Conservation (phyloP, 257 asterid genomes). For the Schizonepeta tenuifolia region DNA sequence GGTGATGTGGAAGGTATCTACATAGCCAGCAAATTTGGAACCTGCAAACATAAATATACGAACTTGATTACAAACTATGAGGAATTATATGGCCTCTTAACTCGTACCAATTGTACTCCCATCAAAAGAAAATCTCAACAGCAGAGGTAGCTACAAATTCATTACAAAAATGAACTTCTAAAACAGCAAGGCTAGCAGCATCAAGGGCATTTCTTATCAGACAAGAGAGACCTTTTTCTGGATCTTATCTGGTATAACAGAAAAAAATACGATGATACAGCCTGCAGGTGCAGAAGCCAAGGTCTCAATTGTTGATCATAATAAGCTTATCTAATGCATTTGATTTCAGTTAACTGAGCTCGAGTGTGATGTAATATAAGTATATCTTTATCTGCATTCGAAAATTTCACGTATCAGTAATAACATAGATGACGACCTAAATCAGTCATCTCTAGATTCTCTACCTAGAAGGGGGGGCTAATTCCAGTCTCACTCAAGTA, state of each 20-base stretch:
- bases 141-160: slow-evolving; percentile 9
- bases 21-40: slow-evolving; percentile 91
- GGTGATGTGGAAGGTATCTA: slow-evolving; percentile 81
- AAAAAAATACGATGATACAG: background rate
- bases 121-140: background rate
- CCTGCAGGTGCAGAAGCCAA: no score
- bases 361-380: background rate
- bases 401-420: background rate
- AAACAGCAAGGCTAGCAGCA: background rate
- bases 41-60: slow-evolving; percentile 50
- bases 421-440: background rate
- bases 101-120: background rate
- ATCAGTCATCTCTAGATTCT: background rate
- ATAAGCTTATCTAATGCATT: background rate
- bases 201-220: slow-evolving; percentile 3
- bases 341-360: background rate
- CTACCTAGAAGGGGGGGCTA: no score
- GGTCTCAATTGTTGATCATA: no score
- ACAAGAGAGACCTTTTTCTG: background rate
- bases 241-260: background rate
- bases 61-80: slow-evolving; percentile 22
- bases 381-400: background rate
- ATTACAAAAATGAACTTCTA: background rate
- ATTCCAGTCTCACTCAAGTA: background rate
- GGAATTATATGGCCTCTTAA: background rate